Base-by-base conservation (phyloP, 805 yeast genomes). In the Nakazawaea ambrosiae region DNA sequence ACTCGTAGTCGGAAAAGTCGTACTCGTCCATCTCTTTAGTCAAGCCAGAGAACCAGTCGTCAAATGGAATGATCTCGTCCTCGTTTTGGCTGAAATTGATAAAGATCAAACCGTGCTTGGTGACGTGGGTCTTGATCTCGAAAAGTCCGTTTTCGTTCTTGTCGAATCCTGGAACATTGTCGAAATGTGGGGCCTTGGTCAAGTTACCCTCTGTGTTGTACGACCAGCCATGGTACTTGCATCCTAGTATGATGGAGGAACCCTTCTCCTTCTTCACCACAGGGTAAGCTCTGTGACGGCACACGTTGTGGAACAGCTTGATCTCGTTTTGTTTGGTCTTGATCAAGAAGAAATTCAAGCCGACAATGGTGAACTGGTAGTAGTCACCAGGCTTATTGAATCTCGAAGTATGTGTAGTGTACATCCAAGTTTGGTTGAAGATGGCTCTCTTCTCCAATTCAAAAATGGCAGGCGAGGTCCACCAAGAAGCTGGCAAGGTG, bases 211-310 rank as follows among this genome's bases (percentile, higher is more conserved):
- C 77, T n/a, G 77, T 61, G 50, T 73, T 73, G 58, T 75, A 75
- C 19, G 78, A 68, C 82, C 81, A 75, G 18, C 81, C 81, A 47
- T 75, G 81, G 53, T 75, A 75, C 47, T 72, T 68, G 55, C 82
- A 75, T 29, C 80, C 80, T 24, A 75, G 56, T 28, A 75, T 65
- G 14, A 62, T 64, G 2, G 80, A 66, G n/a, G 78, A 71, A 20
- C 82, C 82, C 45, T 68, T 58, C 25, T 73, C 73, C 49, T 75
- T 75, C 53, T 71, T 65, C 20, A 75, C 70, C 29, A 75, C 77
- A 1, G 82, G 82, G 47, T 67, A 75, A 5, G 81, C 81, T 51
- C 81, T 63, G 57, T 75, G 82, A 48, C 81, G 76, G 49, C 82
- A 75, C 26, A 75, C 73, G 48, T 75, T 75, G 53, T 75, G 82